phyloP scores from a whole-genome alignment of 179 eudicot species.

The Nepenthes alata region DNA sequence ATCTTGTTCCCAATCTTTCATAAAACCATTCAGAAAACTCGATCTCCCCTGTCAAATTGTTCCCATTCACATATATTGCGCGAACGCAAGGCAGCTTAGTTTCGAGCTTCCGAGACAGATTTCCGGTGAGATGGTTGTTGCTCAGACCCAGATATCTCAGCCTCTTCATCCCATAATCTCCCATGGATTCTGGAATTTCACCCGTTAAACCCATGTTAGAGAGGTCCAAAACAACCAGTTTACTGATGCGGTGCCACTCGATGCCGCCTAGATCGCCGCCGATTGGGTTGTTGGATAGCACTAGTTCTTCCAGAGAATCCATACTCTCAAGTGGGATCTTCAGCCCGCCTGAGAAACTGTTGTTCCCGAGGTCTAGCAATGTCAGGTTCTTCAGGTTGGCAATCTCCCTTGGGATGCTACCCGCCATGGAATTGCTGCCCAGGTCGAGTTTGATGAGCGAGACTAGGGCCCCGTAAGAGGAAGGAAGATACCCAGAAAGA shows the following conservation, averaged over 20 bases:
- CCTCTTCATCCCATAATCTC: constrained; percentile 21
- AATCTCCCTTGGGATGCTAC: constrained; percentile 40
- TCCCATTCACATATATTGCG: constrained; percentile 62
- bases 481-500: constrained; percentile 59
- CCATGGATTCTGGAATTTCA: constrained; percentile 46
- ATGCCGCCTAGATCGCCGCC: constrained; percentile 45
- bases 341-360: constrained; percentile 46
- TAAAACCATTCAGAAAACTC: constrained; percentile 43
- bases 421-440: constrained; percentile 51
- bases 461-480: constrained; percentile 37
- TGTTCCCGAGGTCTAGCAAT: constrained; percentile 46
- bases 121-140: constrained; percentile 56
- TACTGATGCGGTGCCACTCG: constrained; percentile 40
- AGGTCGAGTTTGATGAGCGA: constrained; percentile 73
- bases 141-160: constrained; percentile 62
- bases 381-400: constrained; percentile 47
- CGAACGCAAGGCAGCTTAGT: constrained; percentile 30
- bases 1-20: constrained; percentile 60
- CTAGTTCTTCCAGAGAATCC: constrained; percentile 54
- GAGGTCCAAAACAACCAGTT: constrained; percentile 46
- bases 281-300: constrained; percentile 51
- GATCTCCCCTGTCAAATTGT: constrained; percentile 59
- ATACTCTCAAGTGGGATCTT: constrained; percentile 37
- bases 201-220: constrained; percentile 47
- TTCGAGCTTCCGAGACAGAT: constrained; percentile 35